Percentiles rank a stretch among this genome's conserved stretches.
These are phyloP conservation scores for Corymbia citriodora DNA, from an alignment of 441 rosid species.

Conservation along the genomic window DNA sequence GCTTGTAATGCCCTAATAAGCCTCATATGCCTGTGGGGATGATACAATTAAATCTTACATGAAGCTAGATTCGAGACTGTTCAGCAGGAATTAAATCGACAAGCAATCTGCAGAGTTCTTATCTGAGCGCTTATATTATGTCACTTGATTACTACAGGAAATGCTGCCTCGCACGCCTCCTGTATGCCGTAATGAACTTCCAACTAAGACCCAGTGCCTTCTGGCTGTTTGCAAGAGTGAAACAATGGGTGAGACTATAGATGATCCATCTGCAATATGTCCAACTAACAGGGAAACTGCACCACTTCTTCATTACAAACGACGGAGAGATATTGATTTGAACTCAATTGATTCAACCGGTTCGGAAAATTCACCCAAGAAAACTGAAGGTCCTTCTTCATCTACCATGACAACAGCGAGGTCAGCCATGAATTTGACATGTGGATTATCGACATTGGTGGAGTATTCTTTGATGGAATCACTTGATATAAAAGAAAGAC, in stretches of 20 bases:
- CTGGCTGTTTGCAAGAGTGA: slow-evolving; percentile 35
- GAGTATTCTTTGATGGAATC: slow-evolving; percentile 77
- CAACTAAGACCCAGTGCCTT: slow-evolving; percentile 27
- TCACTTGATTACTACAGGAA: slow-evolving; percentile 30
- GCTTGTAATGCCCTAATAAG: neutral
- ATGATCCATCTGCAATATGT: slow-evolving; percentile 37
- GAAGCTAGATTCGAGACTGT: neutral
- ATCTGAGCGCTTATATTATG: neutral
- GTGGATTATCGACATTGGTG: slow-evolving; percentile 52
- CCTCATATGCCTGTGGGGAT: neutral
- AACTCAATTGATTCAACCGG: slow-evolving; percentile 31
- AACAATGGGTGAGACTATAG: slow-evolving; percentile 25
- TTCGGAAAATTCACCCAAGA: slow-evolving; percentile 53
- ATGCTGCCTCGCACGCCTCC: slow-evolving; percentile 12
- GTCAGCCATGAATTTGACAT: slow-evolving; percentile 50
- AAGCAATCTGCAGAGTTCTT: neutral
- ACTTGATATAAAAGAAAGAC: slow-evolving; percentile 27
- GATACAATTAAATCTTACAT: neutral
- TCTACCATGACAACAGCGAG: slow-evolving; percentile 59
- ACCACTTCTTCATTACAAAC: slow-evolving; percentile 64
- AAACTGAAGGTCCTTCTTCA: slow-evolving; percentile 55
- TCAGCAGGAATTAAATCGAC: neutral
- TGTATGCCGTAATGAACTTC: slow-evolving; percentile 31
- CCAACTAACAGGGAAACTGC: slow-evolving; percentile 57
- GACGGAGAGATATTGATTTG: slow-evolving; percentile 57